These are phyloP conservation scores for Grigorovia jiainica DNA, from an alignment of 805 yeast species.

Conservation along the genomic window DNA sequence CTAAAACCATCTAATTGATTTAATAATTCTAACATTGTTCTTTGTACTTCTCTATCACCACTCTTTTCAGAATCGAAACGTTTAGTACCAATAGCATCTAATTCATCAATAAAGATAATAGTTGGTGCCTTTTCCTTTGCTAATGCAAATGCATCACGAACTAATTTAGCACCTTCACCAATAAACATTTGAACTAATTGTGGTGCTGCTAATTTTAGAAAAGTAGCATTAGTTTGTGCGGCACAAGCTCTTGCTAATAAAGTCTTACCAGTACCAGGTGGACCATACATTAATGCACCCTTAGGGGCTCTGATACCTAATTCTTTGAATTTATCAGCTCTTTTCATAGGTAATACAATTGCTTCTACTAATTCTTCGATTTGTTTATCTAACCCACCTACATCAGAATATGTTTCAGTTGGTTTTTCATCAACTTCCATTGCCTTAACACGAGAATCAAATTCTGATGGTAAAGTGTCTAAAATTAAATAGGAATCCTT, in stretches of 20 bases:
- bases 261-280: slow-evolving; percentile 99
- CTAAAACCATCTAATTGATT: slow-evolving; percentile 98
- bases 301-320: slow-evolving; percentile 97
- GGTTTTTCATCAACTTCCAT: slow-evolving; percentile 99
- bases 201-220: slow-evolving; percentile 92
- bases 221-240: slow-evolving; percentile 96
- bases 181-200: slow-evolving; percentile 97
- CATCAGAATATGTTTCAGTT: slow-evolving; percentile 91
- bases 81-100: slow-evolving; percentile 97
- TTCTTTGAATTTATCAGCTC: slow-evolving; percentile 88
- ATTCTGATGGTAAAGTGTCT: slow-evolving; percentile 93
- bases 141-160: slow-evolving; percentile 92
- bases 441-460: slow-evolving; percentile 95
- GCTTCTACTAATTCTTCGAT: slow-evolving; percentile 98
- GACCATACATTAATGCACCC: slow-evolving; percentile 98
- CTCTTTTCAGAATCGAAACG: slow-evolving; percentile 95
- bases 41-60: slow-evolving; percentile 97
- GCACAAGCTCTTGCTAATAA: slow-evolving; percentile 97
- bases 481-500: slow-evolving; percentile 90
- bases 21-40: slow-evolving; percentile 96
- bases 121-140: slow-evolving; percentile 99
- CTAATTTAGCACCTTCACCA: slow-evolving; percentile 97
- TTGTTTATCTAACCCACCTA: slow-evolving; percentile 97
- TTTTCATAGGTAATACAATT: slow-evolving; percentile 96
- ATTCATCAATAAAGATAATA: slow-evolving; percentile 93